A percentile compares a stretch with the other conserved stretches of the same genome.
These are phyloP conservation scores for Schwanniomyces pseudopolymorphus DNA, from an alignment of 805 yeast species.

Conservation along the genomic window DNA sequence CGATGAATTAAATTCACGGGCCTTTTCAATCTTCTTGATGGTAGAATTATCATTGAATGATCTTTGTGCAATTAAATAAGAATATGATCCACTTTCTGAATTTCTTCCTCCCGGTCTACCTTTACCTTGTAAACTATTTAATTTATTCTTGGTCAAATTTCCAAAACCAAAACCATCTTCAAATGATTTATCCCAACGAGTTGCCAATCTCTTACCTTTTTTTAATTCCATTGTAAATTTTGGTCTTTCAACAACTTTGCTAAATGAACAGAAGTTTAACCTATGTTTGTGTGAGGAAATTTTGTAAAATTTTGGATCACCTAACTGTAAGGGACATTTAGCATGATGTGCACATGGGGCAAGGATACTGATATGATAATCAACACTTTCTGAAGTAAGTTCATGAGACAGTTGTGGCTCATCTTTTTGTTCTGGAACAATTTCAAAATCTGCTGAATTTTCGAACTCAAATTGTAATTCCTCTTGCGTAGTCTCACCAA, in stretches of 20 bases:
- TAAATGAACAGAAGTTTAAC: conserved; percentile 73
- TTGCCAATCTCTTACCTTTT: conserved; percentile 72
- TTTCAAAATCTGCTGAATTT: conserved; percentile 28
- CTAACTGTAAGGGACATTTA: conserved; percentile 80
- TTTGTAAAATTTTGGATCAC: conserved; percentile 65
- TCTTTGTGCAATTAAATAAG: conserved; percentile 73
- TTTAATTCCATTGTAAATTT: conserved; percentile 78
- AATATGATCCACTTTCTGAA: conserved; percentile 67
- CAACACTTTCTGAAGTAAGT: conserved; percentile 22
- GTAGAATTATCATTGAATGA: conserved; percentile 43
- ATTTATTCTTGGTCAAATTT: conserved; percentile 24
- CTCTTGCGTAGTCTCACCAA: conserved; percentile 41
- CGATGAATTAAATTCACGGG: conserved; percentile 26
- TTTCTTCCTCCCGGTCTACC: conserved; percentile 77
- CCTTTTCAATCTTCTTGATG: conserved; percentile 40
- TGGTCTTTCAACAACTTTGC: conserved; percentile 74
- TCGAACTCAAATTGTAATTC: conserved; percentile 52
- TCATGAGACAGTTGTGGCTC: background rate
- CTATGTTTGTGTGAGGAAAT: conserved; percentile 56
- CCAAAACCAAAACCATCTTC: conserved; percentile 57
- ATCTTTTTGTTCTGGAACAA: conserved; percentile 17
- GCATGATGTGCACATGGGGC: conserved; percentile 94
- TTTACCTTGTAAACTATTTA: conserved; percentile 55
- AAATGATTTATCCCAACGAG: conserved; percentile 63
- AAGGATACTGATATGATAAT: conserved; percentile 61